Evolutionary conservation across 2,329 filamentous ascomycete species (phyloP).

Genomic region (Lasiodiplodia sp.): DNA sequence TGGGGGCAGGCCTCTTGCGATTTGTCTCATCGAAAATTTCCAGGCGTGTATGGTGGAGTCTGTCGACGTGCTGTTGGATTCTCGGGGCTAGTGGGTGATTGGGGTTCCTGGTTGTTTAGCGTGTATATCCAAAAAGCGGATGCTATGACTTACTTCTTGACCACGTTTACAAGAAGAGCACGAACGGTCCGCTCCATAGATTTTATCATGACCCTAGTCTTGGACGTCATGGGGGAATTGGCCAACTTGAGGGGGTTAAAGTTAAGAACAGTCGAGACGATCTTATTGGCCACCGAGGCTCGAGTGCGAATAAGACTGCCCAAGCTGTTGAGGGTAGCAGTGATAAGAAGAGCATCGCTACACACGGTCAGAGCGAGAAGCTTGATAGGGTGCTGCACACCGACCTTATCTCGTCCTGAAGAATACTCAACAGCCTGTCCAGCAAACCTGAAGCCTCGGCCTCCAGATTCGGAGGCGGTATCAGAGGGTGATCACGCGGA

Average conservation of each 20-base stretch:
- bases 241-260: slow-evolving; percentile 91
- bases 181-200: slow-evolving; percentile 96
- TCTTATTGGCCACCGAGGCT: slow-evolving; percentile 81
- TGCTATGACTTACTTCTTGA: slow-evolving; percentile 69
- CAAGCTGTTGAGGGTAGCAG: slow-evolving; percentile 89
- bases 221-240: slow-evolving; percentile 77
- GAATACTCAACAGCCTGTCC: slow-evolving; percentile 82
- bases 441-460: slow-evolving; percentile 91
- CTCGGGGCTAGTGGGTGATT: slow-evolving; percentile 76
- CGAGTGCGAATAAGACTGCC: slow-evolving; percentile 83
- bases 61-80: slow-evolving; percentile 87
- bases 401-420: slow-evolving; percentile 88
- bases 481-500: slow-evolving; percentile 79
- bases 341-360: slow-evolving; percentile 86
- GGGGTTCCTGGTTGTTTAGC: slow-evolving; percentile 67
- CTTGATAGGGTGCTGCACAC: slow-evolving; percentile 36
- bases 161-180: slow-evolving; percentile 80
- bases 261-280: slow-evolving; percentile 82
- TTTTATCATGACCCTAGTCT: slow-evolving; percentile 80
- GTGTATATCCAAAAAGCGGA: neutral
- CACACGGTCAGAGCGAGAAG: slow-evolving; percentile 37
- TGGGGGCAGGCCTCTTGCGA: slow-evolving; percentile 77
- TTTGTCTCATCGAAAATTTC: slow-evolving; percentile 81
- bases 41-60: slow-evolving; percentile 77
- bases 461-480: slow-evolving; percentile 82